These are phyloP conservation scores for Rhinocladiella mackenziei DNA, from an alignment of 2,329 filamentous ascomycete species.

Conservation along the genomic window DNA sequence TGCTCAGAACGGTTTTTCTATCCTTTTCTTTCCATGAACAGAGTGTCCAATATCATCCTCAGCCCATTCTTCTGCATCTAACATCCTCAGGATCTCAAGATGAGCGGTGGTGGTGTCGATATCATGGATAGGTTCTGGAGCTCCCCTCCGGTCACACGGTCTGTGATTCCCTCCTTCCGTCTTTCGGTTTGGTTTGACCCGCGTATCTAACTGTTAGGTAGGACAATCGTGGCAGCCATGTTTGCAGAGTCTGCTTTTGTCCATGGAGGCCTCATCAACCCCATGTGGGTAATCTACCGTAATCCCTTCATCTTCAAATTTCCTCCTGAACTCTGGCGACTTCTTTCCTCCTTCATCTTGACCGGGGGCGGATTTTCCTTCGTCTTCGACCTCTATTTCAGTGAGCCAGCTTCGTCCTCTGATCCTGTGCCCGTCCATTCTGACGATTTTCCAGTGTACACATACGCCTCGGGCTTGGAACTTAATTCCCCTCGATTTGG, in stretches of 20 bases:
- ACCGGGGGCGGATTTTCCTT: slow-evolving; percentile 55
- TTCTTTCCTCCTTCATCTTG: slow-evolving; percentile 56
- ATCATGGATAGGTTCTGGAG: slow-evolving; percentile 61
- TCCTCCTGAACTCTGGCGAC: slow-evolving; percentile 58
- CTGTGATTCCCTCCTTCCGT: slow-evolving; percentile 32
- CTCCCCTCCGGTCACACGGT: slow-evolving; percentile 65
- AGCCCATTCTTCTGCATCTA: not conserved
- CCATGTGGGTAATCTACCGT: slow-evolving; percentile 45
- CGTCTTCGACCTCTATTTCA: slow-evolving; percentile 69
- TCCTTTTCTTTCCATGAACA: not conserved
- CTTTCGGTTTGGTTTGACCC: slow-evolving; percentile 36
- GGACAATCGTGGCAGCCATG: slow-evolving; percentile 64
- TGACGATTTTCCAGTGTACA: slow-evolving; percentile 56
- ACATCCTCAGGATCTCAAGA: not conserved
- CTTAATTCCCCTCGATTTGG: slow-evolving; percentile 65
- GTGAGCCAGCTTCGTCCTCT: slow-evolving; percentile 41
- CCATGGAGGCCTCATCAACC: slow-evolving; percentile 54
- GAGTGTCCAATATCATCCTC: slow-evolving; percentile 5
- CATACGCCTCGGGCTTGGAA: slow-evolving; percentile 72
- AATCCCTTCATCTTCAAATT: slow-evolving; percentile 55
- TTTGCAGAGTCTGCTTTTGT: slow-evolving; percentile 60
- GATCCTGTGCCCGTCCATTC: slow-evolving; percentile 31
- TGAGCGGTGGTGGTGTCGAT: slow-evolving; percentile 16
- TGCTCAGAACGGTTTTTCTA: too few relatives aligned
- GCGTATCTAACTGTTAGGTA: slow-evolving; percentile 52